Evolutionary conservation across 2,329 filamentous ascomycete genomes (phyloP), one percentile per base, ranked within the genome.

Genomic region (Neofusicoccum cordaticola): DNA sequence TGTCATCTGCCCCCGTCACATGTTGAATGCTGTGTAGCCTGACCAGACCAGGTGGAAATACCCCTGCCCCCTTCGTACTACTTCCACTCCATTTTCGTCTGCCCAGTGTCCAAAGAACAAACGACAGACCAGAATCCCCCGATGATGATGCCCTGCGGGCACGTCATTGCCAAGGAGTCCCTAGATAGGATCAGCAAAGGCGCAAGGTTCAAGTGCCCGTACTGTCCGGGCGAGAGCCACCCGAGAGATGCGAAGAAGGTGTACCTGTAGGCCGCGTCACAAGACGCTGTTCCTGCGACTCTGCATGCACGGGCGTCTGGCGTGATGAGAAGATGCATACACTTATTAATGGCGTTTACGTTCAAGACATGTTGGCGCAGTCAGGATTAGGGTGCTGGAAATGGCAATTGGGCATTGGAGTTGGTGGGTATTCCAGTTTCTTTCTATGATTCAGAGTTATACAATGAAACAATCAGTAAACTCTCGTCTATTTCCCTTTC

Each of bases 11-110:
- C 2, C 8, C 31, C 9, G 39, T 37, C 39, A 48, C 51, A 50
- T n/a, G n/a, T 41, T 12, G 27, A 15, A 58, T 31, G 27, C 8
- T 44, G 81, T 88, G 56, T 34, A 57, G 35, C 39, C 52, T 64
- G 34, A 64, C 51, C 34, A 11, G n/a, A 41, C 7, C 35, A 85
- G 83, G 85, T 89, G 48, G 88, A 90, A 76, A 88, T 88, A 15
- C 85, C 88, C 0, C 79, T 90, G 3, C 88, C 88, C 2, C 84
- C 84, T 2, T 82, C 83, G 5, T 90, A 88, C 73, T 82, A 85
- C 61, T 99, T 96, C 81, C 95, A 99, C 77, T 91, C 91, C 64
- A 97, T 99, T 73, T 99, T 99, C 74, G 95, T 99, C 47, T 99
- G 95, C 73, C 95, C 95, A 0, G 95, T 99, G 4, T 93, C 90